Conservation (phyloP, 2,329 filamentous ascomycete genomes). For the Teratosphaeria destructans region DNA sequence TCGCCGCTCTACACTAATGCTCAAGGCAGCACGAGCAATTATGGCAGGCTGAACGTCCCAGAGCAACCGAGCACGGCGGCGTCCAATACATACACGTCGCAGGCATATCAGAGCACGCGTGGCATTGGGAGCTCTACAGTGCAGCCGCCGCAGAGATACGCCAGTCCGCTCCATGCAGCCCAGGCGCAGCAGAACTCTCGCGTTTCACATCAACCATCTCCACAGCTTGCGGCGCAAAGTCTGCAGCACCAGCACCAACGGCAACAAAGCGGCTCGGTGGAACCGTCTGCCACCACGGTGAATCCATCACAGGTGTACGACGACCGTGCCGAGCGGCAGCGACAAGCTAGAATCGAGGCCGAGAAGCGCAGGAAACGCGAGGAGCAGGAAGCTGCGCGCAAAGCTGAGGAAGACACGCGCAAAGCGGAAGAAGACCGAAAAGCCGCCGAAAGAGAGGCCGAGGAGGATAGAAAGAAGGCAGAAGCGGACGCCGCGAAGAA, state of each 20-base stretch:
- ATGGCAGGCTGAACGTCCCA: conserved; percentile 14
- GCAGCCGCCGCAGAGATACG: conserved; percentile 19
- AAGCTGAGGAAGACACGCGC: conserved; percentile 21
- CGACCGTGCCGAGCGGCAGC: conserved; percentile 40
- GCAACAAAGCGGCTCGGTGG: conserved; percentile 19
- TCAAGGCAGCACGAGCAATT: conserved; percentile 8
- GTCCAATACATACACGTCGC: conserved; percentile 7
- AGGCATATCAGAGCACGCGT: conserved; percentile 12
- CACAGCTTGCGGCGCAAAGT: conserved; percentile 13
- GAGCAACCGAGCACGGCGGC: conserved; percentile 9
- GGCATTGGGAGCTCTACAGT: conserved; percentile 3
- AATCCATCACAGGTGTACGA: conserved; percentile 46
- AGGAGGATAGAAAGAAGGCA: conserved; percentile 17
- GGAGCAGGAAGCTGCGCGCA: conserved; percentile 19
- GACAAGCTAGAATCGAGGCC: conserved; percentile 26
- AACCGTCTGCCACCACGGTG: conserved; percentile 34
- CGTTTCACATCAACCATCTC: conserved; percentile 15
- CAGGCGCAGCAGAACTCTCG: conserved; percentile 19
- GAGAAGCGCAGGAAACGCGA: conserved; percentile 21
- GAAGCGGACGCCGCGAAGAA: conserved; percentile 7
- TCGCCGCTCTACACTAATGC: conserved; percentile 16
- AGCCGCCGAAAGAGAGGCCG: conserved; percentile 18
- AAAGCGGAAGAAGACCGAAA: conserved; percentile 24
- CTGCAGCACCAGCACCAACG: conserved; percentile 10
- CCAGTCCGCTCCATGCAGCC: conserved; percentile 20